Evolutionary conservation across 2,329 filamentous ascomycete species (phyloP), one percentile per base, ranked within the genome.

Genomic region (Trichoderma harzianum): DNA sequence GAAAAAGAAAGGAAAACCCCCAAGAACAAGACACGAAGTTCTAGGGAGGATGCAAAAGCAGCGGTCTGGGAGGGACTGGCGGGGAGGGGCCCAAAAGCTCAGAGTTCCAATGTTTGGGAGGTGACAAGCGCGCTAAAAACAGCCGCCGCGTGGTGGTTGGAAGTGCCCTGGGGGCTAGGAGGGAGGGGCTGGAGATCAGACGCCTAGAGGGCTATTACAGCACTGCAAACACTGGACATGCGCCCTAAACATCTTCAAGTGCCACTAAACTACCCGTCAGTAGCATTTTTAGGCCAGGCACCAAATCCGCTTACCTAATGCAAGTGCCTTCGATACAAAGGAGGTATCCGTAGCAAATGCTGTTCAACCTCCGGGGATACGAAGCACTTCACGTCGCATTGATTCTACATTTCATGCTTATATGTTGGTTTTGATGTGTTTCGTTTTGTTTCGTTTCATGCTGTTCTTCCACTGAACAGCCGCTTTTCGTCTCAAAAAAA

Each of bases 61-160:
- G 71, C 71, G 71, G 71, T 72, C 71, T 71, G 71, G 67, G 66
- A 58, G 47, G 36, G 60, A 47, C 26, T 70, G 68, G 68, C 68
- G 68, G 68, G 67, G 60, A 61, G 68, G 63, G 57, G 24, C 67
- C 55, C 55, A 30, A 66, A 58, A 65, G 68, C 26, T 61, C 66
- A 62, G 34, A 47, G 62, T 53, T 60, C 51, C 55, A 43, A 28
- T 60, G 66, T 64, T 70, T 72, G 43, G 43, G 66, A 70, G 60
- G 61, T 70, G 67, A 65, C 66, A 30, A 70, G 61, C 58, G 71
- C 71, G 71, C 71, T 72, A 72, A 72, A 34, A 70, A 26, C 57
- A 30, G 47, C 43, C 47, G 39, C 71, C 66, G 71, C 66, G 60
- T 72, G 71, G 67, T 72, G 71, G 60, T 70, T 58, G 53, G 53